Percentiles rank a stretch among this genome's conserved stretches.
Evolutionary conservation across 768 basidiomycete species (phyloP).

Genomic region (Panus rudis): DNA sequence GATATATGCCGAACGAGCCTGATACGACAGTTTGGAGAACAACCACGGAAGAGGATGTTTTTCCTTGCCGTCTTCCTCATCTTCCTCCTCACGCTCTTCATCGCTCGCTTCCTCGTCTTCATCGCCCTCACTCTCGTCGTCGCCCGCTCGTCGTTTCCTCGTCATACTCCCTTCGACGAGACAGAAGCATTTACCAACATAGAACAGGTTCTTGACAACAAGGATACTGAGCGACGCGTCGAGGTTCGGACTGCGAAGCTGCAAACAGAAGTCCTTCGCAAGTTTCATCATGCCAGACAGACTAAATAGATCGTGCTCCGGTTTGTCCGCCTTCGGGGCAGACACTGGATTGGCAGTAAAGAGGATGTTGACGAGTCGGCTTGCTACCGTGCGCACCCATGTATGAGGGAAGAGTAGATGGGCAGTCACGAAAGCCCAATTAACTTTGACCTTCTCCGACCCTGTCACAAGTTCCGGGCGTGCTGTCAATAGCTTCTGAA

Average conservation of each 20-base stretch:
- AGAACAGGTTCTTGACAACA: constrained; percentile 89
- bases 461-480: constrained; percentile 43
- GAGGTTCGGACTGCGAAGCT: constrained; percentile 77
- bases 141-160: too few species aligned
- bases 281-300: constrained; percentile 53
- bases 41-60: constrained; percentile 78
- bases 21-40: constrained; percentile 90
- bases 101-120: constrained; percentile 24
- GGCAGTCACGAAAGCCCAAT: constrained; percentile 56
- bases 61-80: constrained; percentile 22
- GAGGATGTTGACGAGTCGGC: constrained; percentile 65
- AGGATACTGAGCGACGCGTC: constrained; percentile 72
- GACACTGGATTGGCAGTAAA: constrained; percentile 48
- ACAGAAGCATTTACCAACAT: constrained; percentile 81
- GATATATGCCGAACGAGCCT: constrained; percentile 71
- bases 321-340: constrained; percentile 25
- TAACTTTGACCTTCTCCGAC: constrained; percentile 41
- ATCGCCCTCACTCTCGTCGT: too few species aligned
- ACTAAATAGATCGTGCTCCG: constrained; percentile 42
- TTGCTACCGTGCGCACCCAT: constrained; percentile 84
- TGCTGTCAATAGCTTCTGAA: constrained; percentile 55
- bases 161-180: constrained; percentile 26
- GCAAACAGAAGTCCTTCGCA: constrained; percentile 64
- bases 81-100: constrained; percentile 24
- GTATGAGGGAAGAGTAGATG: constrained; percentile 87